A percentile compares a stretch with the other conserved stretches of the same genome.
Evolutionary conservation across 176 grass and related monocot species (phyloP).

Genomic region (Tillandsia fasciculata): DNA sequence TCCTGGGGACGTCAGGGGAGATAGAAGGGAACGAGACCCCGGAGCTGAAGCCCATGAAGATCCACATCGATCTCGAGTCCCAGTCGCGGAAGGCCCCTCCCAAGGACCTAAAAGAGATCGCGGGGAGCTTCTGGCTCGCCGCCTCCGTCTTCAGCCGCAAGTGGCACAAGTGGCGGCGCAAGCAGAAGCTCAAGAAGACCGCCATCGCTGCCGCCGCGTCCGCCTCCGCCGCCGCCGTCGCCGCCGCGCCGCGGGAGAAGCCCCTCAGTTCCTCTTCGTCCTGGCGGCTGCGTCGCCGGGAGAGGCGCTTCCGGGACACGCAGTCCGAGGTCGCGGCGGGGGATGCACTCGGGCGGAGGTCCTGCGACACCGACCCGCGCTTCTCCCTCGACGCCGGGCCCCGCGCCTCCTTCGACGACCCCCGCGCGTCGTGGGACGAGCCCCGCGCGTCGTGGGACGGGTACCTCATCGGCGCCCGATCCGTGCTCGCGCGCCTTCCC

Average conservation of each 20-base stretch:
- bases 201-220: not conserved
- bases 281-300: slow-evolving; percentile 10
- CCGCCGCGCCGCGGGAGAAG: slow-evolving; percentile 26
- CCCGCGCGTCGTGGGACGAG: slow-evolving; percentile 75
- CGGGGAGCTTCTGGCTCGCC: slow-evolving; percentile 30
- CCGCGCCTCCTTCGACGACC: slow-evolving; percentile 46
- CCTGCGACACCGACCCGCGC: slow-evolving; percentile 33
- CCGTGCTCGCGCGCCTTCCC: slow-evolving; percentile 61
- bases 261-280: not conserved
- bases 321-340: slow-evolving; percentile 27
- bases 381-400: slow-evolving; percentile 31
- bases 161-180: slow-evolving; percentile 69
- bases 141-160: slow-evolving; percentile 42
- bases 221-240: not conserved
- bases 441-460: slow-evolving; percentile 97
- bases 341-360: slow-evolving; percentile 19
- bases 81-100: slow-evolving; percentile 13
- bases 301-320: slow-evolving; percentile 19
- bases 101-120: slow-evolving; percentile 25
- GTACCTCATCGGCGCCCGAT: slow-evolving; percentile 55
- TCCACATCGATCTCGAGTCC: slow-evolving; percentile 40
- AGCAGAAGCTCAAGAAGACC: slow-evolving; percentile 62
- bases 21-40: slow-evolving; percentile 1
- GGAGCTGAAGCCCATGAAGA: slow-evolving; percentile 36
- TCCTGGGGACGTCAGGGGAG: slow-evolving; percentile 9